Evolutionary conservation across 75 land plant genomes (phyloP).

Genomic region (Ceratopteris richardii): DNA sequence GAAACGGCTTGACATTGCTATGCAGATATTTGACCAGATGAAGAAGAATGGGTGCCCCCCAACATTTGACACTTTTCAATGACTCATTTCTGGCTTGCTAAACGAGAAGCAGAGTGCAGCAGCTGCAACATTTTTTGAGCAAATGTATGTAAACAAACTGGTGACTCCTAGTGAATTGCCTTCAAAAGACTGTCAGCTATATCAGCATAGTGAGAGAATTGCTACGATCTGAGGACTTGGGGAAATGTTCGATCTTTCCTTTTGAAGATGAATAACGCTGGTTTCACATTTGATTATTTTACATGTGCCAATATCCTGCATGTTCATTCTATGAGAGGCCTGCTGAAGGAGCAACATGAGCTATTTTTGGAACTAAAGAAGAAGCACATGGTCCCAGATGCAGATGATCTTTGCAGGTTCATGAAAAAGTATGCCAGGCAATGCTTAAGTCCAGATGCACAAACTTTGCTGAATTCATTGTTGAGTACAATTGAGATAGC

Average conservation of each 20-base stretch:
- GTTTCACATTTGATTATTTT: neutral
- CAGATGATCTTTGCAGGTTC: neutral
- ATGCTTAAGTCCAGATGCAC: neutral
- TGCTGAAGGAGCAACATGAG: neutral
- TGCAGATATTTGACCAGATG: conserved; percentile 1
- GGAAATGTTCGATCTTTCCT: neutral
- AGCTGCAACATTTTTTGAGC: neutral
- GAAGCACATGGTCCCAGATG: neutral
- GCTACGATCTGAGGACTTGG: neutral
- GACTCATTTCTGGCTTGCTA: neutral
- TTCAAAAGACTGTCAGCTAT: neutral
- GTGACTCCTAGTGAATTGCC: neutral
- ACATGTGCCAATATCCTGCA: neutral
- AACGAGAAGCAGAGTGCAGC: neutral
- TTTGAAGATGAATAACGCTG: neutral
- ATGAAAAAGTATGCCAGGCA: neutral
- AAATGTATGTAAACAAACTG: neutral
- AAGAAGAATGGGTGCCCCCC: neutral
- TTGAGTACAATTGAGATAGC: no score
- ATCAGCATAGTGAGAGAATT: neutral
- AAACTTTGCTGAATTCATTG: neutral
- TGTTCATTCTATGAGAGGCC: neutral
- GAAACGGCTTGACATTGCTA: conserved; percentile 3
- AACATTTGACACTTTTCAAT: neutral
- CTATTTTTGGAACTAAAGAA: neutral